phyloP scores from a whole-genome alignment of 208 protist genomes.

The Trypanosoma conorhini region DNA sequence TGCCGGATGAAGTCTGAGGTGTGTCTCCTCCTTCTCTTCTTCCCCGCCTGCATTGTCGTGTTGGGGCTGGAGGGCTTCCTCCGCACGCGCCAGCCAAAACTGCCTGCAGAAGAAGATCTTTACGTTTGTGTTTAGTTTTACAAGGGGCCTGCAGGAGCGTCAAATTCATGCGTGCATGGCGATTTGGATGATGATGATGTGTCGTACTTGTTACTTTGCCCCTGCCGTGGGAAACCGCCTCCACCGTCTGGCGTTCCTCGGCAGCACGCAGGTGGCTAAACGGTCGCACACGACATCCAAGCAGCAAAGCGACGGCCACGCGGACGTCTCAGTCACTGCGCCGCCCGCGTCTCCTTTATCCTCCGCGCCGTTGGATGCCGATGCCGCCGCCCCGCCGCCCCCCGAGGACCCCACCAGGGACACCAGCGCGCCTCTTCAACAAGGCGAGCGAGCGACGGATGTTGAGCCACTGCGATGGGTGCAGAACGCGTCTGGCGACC shows the following conservation, averaged over 20 bases:
- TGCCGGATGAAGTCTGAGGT: too few relatives aligned
- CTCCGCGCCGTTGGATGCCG: neutral
- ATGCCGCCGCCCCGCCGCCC: neutral
- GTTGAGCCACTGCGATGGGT: constrained; percentile 71
- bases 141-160: neutral
- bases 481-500: constrained; percentile 46
- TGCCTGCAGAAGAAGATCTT: neutral
- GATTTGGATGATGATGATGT: neutral
- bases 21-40: neutral
- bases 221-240: neutral
- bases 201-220: constrained; percentile 2
- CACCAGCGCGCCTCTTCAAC: constrained; percentile 1
- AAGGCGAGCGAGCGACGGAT: constrained; percentile 28
- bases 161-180: neutral
- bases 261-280: neutral
- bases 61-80: neutral
- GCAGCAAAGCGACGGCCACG: neutral
- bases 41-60: neutral
- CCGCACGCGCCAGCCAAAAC: neutral
- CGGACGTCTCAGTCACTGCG: neutral
- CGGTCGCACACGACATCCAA: constrained; percentile 1
- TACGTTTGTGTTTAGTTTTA: neutral
- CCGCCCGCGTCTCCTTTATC: neutral
- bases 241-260: neutral
- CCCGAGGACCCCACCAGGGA: neutral